Base-by-base conservation (phyloP, 768 basidiomycete species). In the Agrocybe chaxingu region DNA sequence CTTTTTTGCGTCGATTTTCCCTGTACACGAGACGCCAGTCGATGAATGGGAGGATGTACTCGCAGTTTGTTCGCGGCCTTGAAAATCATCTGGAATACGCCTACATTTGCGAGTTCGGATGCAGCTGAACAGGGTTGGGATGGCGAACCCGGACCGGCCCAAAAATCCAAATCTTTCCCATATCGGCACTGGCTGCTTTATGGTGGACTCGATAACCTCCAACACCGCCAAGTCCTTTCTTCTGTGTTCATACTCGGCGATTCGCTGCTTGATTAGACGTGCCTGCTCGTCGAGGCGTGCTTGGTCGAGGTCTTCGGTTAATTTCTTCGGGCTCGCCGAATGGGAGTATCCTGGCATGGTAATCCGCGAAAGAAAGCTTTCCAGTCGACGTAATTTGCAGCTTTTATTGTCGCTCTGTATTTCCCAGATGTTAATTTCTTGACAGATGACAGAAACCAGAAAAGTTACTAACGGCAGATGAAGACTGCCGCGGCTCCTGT, bases 161-260 rank as follows among this genome's bases (percentile, higher is more conserved):
- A 34, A 34, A 16, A 24, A 24, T 24, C 24, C 24, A 24, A 24
- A 24, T 24, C 24, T 24, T 24, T 24, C 24, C 24, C 24, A 24
- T 24, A 24, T 24, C 24, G 24, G 24, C 24, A 45, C 13, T 13
- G 30, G 32, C 16, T 45, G 33, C 33, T 45, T 45, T 11, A 45
- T 34, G 9, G 45, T 45, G 8, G 45, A 45, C 33, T 45, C 45
- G n/a, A 45, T 45, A 16, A 45, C 16, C 33, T 45, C 45, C 10
- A 45, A 18, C 6, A 45, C 45, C 1, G 33, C 9, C 32, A 45
- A n/a, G 16, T 45, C 31, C 45, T 33, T 45, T 34, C 45, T 45
- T 33, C 32, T 33, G 10, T 45, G 12, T 34, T 45, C 45, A 13
- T 34, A 34, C 7, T 35, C 11, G 13, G n/a, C 13, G 9, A 45